phyloP scores from a whole-genome alignment of 495 filamentous ascomycete genomes.

The Beverwykella pulmonaria region DNA sequence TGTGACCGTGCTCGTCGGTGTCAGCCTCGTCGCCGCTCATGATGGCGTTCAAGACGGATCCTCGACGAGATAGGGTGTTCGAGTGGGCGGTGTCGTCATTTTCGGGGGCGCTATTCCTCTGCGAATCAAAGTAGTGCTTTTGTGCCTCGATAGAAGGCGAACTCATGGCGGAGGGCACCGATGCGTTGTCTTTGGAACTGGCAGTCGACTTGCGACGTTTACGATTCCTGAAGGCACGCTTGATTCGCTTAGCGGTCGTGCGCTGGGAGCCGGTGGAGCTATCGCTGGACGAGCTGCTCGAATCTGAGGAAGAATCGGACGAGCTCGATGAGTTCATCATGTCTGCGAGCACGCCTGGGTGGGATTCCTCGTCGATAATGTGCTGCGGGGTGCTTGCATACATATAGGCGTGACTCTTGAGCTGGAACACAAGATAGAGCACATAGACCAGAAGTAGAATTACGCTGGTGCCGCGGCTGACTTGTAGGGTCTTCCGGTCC shows the following conservation, averaged over 20 bases:
- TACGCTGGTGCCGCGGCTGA: slow-evolving; percentile 90
- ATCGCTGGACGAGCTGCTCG: slow-evolving; percentile 67
- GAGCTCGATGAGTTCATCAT: slow-evolving; percentile 71
- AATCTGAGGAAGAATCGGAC: slow-evolving; percentile 59
- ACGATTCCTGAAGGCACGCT: slow-evolving; percentile 65
- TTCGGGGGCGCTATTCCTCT: slow-evolving; percentile 17
- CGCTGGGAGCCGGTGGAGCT: slow-evolving; percentile 64
- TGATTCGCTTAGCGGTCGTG: slow-evolving; percentile 73
- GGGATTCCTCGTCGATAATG: slow-evolving; percentile 84
- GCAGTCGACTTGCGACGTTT: slow-evolving; percentile 73
- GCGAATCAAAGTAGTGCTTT: slow-evolving; percentile 27
- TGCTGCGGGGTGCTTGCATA: slow-evolving; percentile 88
- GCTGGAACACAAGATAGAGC: slow-evolving; percentile 85
- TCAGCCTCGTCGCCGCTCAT: slow-evolving; percentile 56
- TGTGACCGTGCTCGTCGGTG: slow-evolving; percentile 43
- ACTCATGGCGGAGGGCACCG: slow-evolving; percentile 48
- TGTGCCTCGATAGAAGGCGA: slow-evolving; percentile 46
- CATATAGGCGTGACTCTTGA: slow-evolving; percentile 89
- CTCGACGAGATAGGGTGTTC: slow-evolving; percentile 26
- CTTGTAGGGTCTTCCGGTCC: slow-evolving; percentile 70
- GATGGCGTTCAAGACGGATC: slow-evolving; percentile 43
- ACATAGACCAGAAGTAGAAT: slow-evolving; percentile 82
- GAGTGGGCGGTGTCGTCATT: slow-evolving; percentile 12
- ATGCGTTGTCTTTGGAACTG: slow-evolving; percentile 64
- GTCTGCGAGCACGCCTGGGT: slow-evolving; percentile 79